Base-by-base conservation (phyloP, 2,329 filamentous ascomycete species). In the Beauveria rudraprayagi region DNA sequence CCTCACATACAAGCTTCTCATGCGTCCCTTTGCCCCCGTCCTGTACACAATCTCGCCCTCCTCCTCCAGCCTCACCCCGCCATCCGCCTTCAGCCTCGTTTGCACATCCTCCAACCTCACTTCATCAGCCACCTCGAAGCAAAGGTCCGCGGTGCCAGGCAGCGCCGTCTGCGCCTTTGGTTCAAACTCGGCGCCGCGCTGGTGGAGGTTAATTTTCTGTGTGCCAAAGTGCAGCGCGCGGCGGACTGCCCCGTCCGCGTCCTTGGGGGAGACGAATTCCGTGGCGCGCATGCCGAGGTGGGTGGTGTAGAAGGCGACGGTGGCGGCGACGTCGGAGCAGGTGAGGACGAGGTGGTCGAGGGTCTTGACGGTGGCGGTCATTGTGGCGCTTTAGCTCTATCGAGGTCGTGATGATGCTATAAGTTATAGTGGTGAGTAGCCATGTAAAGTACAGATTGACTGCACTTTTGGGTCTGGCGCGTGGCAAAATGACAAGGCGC, bases 281-380 rank as follows among this genome's bases (percentile, higher is more conserved):
- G 81, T 78, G 34, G 79, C 73, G 55, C 74, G 75, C 83, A 87
- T 87, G 59, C 83, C 83, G 1, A 86, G 76, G 61, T 79, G 72
- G 3, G 73, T 73, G 1, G 76, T 77, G 72, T 86, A 87, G 76
- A 83, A 87, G 41, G 73, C 66, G 34, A 80, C 73, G 0, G 81
- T 83, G 10, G 71, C 71, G 5, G 75, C 68, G 5, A 86, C 75
- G 61, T 77, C 77, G 44, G 73, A 72, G 63, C 83, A 83, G 1
- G 84, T 87, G 19, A 87, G 75, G 63, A 87, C 83, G 9, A 87
- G 71, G 65, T 87, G 84, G 69, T 87, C 83, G 16, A 87, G 73
- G 9, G 81, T 78, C 56, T 72, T 76, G 62, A 78, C 73, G 26
- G 69, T 59, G 0, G 68, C 67, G 1, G 47, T 44, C 61, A 60